Conservation (phyloP, 2,329 filamentous ascomycete genomes). For the Aspergillus awamori region DNA sequence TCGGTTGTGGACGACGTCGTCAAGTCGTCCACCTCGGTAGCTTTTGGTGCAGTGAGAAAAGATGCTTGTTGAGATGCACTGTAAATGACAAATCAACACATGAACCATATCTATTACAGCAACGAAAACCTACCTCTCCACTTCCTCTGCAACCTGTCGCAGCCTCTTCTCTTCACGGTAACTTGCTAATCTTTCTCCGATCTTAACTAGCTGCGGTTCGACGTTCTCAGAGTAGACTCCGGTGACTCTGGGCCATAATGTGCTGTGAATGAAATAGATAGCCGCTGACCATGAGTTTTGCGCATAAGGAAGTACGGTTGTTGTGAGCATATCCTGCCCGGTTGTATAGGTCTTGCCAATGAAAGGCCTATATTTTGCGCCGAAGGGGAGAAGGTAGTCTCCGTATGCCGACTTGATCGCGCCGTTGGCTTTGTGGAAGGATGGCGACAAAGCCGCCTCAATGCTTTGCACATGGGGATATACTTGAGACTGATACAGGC, state of each 20-base stretch:
- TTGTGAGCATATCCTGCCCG: slow-evolving; percentile 67
- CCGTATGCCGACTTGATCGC: slow-evolving; percentile 33
- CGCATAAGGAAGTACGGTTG: slow-evolving; percentile 72
- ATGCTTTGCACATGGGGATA: slow-evolving; percentile 72
- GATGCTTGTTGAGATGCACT: slow-evolving; percentile 26
- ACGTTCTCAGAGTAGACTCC: slow-evolving; percentile 87
- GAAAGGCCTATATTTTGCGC: slow-evolving; percentile 74
- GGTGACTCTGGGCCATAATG: slow-evolving; percentile 78
- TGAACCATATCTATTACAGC: not conserved
- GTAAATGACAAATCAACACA: not conserved
- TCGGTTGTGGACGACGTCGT: slow-evolving; percentile 32
- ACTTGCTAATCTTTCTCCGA: slow-evolving; percentile 80
- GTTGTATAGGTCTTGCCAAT: slow-evolving; percentile 68
- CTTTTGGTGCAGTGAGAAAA: slow-evolving; percentile 25
- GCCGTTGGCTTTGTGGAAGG: slow-evolving; percentile 74
- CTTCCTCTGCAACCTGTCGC: slow-evolving; percentile 60
- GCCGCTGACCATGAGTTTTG: slow-evolving; percentile 71
- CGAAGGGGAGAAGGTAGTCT: slow-evolving; percentile 72
- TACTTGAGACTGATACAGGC: slow-evolving; percentile 70
- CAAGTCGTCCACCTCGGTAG: slow-evolving; percentile 22
- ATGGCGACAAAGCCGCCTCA: slow-evolving; percentile 64
- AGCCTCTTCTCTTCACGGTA: slow-evolving; percentile 64
- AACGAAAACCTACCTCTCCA: slow-evolving; percentile 47
- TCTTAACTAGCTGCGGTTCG: slow-evolving; percentile 90
- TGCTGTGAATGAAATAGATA: slow-evolving; percentile 71